Evolutionary conservation across 169 alveolate species (phyloP), one percentile per base, ranked within the genome.

Genomic region (Cryptosporidium xiaoi): DNA sequence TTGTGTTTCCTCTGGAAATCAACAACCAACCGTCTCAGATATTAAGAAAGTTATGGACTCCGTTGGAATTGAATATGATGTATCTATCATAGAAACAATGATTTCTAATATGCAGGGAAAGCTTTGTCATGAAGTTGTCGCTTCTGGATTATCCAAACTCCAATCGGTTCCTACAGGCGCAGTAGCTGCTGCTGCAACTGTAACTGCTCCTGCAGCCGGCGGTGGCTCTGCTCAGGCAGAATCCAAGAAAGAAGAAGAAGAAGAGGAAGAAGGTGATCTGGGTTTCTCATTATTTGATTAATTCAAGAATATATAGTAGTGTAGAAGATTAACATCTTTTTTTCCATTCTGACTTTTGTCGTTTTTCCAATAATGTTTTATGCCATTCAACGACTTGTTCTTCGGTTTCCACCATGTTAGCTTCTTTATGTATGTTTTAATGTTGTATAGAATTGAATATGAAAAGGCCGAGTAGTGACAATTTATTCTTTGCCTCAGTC

Each of bases 1-100:
- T 90, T 83, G 85, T 55, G 92, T 91, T 46, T 82, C 90, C 66
- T 66, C 91, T 51, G 94, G 94, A 65, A 91, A 85, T 44, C 91
- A 90, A 33, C 82, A 71, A 20, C 94, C 94, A 71, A 66, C 93
- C 24, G 84, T 62, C 44, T 2, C 36, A 29, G 92, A 90, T 20
- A 91, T 92, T 51, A 64, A 83, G 66, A 44, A 71, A 24, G 90
- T 90, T 67, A 82, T 92, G 34, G 56, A 82, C 33, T 66, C 94
- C 1, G 95, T 92, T 51, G 94, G 93, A 4, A 83, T 83, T 40
- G 93, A 92, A 7, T 83, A 50, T 24, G 94, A 92, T 20, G 68
- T 33, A 27, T 84, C 85, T 18, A 71, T 91, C 10, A 55, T 91
- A 15, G 65, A 82, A 8, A 69, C 82, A 2, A 60, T 91, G 44